phyloP scores from a whole-genome alignment of 2,329 filamentous ascomycete genomes.

The Cytospora mali region DNA sequence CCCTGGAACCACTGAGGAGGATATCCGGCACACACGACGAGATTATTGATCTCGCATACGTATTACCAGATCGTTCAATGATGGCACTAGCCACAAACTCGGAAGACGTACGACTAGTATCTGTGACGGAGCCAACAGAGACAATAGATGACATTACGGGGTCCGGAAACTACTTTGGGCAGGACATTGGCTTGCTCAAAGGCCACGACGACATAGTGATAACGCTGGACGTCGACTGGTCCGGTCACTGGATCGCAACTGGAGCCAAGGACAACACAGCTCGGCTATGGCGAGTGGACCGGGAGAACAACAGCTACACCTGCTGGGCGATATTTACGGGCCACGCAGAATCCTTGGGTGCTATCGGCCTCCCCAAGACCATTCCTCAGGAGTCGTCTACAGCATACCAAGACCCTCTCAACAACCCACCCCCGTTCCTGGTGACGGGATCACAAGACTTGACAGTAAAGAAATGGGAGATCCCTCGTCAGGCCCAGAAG shows the following conservation, averaged over 20 bases:
- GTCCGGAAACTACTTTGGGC: constrained; percentile 72
- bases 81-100: constrained; percentile 93
- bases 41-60: constrained; percentile 89
- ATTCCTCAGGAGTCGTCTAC: constrained; percentile 69
- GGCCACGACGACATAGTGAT: constrained; percentile 97
- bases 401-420: constrained; percentile 72
- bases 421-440: constrained; percentile 79
- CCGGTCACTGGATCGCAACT: constrained; percentile 93
- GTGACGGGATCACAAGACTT: constrained; percentile 94
- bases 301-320: constrained; percentile 65
- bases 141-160: constrained; percentile 31
- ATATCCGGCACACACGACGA: constrained; percentile 98
- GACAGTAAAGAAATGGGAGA: constrained; percentile 93
- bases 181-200: constrained; percentile 81
- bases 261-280: constrained; percentile 97
- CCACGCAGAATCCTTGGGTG: constrained; percentile 91
- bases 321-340: constrained; percentile 69
- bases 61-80: constrained; percentile 77
- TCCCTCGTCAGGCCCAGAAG: constrained; percentile 61
- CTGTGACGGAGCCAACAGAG: constrained; percentile 53
- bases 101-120: constrained; percentile 88
- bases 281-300: constrained; percentile 85
- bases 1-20: constrained; percentile 63
- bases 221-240: constrained; percentile 92
- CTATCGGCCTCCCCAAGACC: constrained; percentile 78